Conservation (phyloP, 495 filamentous ascomycete species). For the Xylaria intraflava region DNA sequence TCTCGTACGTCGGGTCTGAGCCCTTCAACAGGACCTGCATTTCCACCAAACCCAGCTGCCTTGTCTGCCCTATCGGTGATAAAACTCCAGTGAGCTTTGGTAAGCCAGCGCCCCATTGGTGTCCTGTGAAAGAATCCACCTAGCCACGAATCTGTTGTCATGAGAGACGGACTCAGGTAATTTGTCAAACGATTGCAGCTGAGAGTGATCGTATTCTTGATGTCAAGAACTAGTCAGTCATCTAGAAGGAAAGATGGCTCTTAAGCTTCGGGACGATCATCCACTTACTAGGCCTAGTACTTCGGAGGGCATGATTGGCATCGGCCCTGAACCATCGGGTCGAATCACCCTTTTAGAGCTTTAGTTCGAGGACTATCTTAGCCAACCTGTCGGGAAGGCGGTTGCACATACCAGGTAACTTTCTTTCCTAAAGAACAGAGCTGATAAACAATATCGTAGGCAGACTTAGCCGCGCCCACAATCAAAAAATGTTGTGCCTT, state of each 20-base stretch:
- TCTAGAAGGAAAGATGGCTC: no score
- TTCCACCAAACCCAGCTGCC: not conserved
- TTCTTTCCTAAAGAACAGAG: slow-evolving; percentile 52
- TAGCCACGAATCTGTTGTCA: slow-evolving; percentile 15
- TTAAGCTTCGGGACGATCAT: no score
- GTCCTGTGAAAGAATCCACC: slow-evolving; percentile 17
- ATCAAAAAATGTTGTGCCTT: slow-evolving; percentile 40
- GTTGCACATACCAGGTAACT: no score
- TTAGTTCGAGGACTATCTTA: no score
- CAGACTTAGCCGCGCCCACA: slow-evolving; percentile 65
- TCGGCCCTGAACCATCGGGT: slow-evolving; percentile 60
- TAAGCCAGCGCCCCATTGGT: slow-evolving; percentile 2
- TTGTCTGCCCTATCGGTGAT: not conserved
- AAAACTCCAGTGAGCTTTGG: not conserved
- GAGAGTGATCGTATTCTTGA: slow-evolving; percentile 18
- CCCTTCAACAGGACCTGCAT: not conserved
- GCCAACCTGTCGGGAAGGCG: no score
- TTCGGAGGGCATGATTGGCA: slow-evolving; percentile 21
- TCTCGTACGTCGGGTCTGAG: not conserved
- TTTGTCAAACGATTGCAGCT: slow-evolving; percentile 14
- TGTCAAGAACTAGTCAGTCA: no score
- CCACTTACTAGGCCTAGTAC: slow-evolving; percentile 22
- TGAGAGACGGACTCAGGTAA: slow-evolving; percentile 24
- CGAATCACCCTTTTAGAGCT: no score
- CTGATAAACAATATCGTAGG: slow-evolving; percentile 64